phyloP scores from a whole-genome alignment of 495 filamentous ascomycete species.

The Aspergillus cavernicola region DNA sequence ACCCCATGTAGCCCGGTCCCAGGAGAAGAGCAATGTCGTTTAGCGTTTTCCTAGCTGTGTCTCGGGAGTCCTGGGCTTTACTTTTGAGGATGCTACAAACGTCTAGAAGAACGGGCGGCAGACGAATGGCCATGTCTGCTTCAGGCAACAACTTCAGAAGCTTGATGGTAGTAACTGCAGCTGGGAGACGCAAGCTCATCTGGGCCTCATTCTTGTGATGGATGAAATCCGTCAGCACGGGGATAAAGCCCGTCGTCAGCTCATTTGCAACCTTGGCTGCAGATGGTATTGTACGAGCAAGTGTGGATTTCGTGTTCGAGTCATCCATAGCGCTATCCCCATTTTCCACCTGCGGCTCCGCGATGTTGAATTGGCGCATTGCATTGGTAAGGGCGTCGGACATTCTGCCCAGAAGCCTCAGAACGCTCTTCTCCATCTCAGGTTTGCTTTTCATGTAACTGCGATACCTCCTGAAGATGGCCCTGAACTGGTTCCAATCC shows the following conservation, averaged over 20 bases:
- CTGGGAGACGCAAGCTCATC: conserved; percentile 84
- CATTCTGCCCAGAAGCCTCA: conserved; percentile 74
- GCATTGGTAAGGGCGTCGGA: conserved; percentile 67
- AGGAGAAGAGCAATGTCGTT: conserved; percentile 74
- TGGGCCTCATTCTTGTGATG: conserved; percentile 91
- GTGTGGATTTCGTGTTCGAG: conserved; percentile 33
- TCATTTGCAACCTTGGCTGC: conserved; percentile 69
- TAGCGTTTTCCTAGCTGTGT: conserved; percentile 84
- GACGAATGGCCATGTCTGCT: conserved; percentile 61
- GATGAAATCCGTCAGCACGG: conserved; percentile 71
- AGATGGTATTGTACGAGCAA: conserved; percentile 65
- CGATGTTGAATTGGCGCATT: conserved; percentile 39
- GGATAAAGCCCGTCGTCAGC: conserved; percentile 68
- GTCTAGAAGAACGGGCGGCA: conserved; percentile 84
- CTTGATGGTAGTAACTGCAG: conserved; percentile 82
- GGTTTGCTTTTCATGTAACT: conserved; percentile 75
- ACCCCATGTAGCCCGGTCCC: conserved; percentile 78
- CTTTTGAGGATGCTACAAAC: conserved; percentile 89
- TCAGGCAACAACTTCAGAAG: conserved; percentile 75
- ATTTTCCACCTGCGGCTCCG: conserved; percentile 27
- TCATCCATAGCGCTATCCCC: conserved; percentile 29
- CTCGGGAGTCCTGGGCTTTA: conserved; percentile 80
- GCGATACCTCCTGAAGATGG: conserved; percentile 74
- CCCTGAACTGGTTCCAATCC: conserved; percentile 88
- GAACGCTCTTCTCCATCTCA: conserved; percentile 79